Base-by-base conservation (phyloP, 2,329 filamentous ascomycete genomes). In the Drechslerella coelobrocha region DNA sequence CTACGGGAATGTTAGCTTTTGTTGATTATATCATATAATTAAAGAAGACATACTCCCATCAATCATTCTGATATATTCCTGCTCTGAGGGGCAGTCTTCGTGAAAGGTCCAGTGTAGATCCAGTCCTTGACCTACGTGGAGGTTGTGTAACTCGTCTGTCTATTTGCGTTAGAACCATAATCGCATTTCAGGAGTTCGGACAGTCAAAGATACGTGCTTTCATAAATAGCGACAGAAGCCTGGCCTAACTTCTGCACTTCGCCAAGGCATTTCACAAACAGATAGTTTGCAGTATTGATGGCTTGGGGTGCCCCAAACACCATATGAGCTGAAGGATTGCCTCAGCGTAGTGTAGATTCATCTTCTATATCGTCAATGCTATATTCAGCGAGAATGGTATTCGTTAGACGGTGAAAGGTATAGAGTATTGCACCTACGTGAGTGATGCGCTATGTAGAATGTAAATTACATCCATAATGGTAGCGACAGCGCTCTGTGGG, bases 361-460 rank as follows among this genome's bases (percentile, higher is more conserved):
- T 45, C 41, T 45, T 45, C 41, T 7, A 45, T 45, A 45, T 45
- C 41, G 17, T 45, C 41, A n/a, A 45, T 45, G 6, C 41, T 45
- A 21, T 45, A 17, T 45, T 8, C n/a, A 45, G 19, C 17, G 7
- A 45, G 29, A 45, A 17, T 45, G 41, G 6, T 45, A 45, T n/a
- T 21, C 6, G 7, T 45, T 34, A 34, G 12, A 6, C 6, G 7
- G 12, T 45, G 41, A 21, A 45, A n/a, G 19, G 7, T 17, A n/a
- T 6, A 34, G 29, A 12, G 6, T 12, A 45, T 45, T 8, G 7
- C 7, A 45, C 41, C 17, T 45, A 45, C 41, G 17, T 45, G 19
- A 45, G 41, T 6, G 41, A 45, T 17, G 41, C 7, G 19, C 41
- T 45, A 17, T 45, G 41, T n/a, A 45, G 19, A 6, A 45, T 45